phyloP scores from a whole-genome alignment of 179 eudicot genomes.

The Beta macrorhiza region DNA sequence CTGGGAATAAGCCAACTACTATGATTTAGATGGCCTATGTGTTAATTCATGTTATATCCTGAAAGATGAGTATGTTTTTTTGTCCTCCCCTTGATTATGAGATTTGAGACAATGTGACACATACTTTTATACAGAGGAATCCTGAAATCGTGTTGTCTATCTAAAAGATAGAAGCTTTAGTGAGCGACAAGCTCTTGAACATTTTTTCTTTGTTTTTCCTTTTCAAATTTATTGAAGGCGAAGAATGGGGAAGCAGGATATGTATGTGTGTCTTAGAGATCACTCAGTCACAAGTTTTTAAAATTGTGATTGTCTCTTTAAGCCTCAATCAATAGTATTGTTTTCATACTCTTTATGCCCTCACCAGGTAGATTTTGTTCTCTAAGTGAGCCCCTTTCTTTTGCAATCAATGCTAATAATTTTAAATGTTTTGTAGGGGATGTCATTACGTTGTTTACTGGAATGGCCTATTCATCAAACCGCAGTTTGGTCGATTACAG shows the following conservation, averaged over 20 bases:
- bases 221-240: background rate
- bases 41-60: background rate
- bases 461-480: conserved; percentile 49
- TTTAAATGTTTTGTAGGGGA: conserved; percentile 43
- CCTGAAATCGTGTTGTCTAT: background rate
- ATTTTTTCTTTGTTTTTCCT: background rate
- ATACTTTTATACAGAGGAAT: background rate
- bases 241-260: background rate
- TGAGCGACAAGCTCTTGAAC: background rate
- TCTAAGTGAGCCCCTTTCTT: conserved; percentile 5
- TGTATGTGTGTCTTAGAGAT: background rate
- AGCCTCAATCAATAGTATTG: background rate
- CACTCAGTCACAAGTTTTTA: background rate
- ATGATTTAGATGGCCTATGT: background rate
- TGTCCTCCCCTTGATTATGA: background rate
- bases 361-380: background rate
- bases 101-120: background rate
- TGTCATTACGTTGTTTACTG: conserved; percentile 59
- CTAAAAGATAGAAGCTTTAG: background rate
- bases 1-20: background rate
- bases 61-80: background rate
- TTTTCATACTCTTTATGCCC: background rate
- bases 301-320: background rate
- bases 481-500: conserved; percentile 55
- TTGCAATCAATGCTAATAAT: conserved; percentile 14